These are phyloP conservation scores for Geotrichum histeridarum DNA, from an alignment of 1,139 yeast species.

Conservation along the genomic window DNA sequence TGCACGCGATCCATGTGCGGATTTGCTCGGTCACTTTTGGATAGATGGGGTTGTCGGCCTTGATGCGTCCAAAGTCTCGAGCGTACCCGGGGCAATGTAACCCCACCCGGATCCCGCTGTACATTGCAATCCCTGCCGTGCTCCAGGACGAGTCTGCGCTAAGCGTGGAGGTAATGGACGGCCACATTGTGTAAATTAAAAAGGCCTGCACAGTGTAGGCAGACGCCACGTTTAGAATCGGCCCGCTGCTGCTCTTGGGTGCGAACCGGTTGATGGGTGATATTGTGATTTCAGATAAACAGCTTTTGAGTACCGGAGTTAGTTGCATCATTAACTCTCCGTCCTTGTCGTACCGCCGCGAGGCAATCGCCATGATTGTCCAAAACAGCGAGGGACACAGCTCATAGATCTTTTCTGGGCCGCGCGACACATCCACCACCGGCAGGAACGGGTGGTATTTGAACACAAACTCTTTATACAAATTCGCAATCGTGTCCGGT, in stretches of 20 bases:
- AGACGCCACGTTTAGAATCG: constrained; percentile 81
- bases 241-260: constrained; percentile 56
- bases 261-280: constrained; percentile 77
- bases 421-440: constrained; percentile 71
- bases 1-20: constrained; percentile 90
- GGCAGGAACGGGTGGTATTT: constrained; percentile 83
- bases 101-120: constrained; percentile 88
- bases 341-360: constrained; percentile 53
- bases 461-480: constrained; percentile 64
- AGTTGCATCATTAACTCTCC: constrained; percentile 46
- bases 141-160: constrained; percentile 96
- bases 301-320: constrained; percentile 66
- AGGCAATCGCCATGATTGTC: constrained; percentile 83
- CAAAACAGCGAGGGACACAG: constrained; percentile 87
- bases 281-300: constrained; percentile 80
- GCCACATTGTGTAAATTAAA: constrained; percentile 86
- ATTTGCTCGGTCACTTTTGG: constrained; percentile 66
- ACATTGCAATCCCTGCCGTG: constrained; percentile 85
- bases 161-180: constrained; percentile 86
- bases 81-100: constrained; percentile 70
- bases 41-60: constrained; percentile 31
- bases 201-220: constrained; percentile 94
- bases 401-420: constrained; percentile 73
- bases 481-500: constrained; percentile 55
- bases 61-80: constrained; percentile 46